phyloP scores from a whole-genome alignment of 805 yeast species.

The Saccharomycopsis sp. region DNA sequence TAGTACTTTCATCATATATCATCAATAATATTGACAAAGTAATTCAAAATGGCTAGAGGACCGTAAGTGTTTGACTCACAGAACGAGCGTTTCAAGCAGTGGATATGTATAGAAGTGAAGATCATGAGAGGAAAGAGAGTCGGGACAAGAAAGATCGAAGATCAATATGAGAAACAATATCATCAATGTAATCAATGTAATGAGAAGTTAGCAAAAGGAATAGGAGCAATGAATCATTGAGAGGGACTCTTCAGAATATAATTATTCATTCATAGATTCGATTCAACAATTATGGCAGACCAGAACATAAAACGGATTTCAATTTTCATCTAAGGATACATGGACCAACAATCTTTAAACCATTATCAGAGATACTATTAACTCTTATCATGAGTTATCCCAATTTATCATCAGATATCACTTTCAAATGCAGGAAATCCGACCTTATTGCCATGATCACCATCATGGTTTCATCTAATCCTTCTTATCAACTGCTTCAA shows the following conservation, averaged over 20 bases:
- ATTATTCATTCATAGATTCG: too few relatives aligned
- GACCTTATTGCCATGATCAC: too few relatives aligned
- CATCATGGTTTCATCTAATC: not conserved
- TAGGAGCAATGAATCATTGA: not conserved
- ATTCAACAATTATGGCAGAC: too few relatives aligned
- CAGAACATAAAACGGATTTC: too few relatives aligned
- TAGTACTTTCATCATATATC: not conserved
- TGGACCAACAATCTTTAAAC: too few relatives aligned
- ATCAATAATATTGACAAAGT: constrained; percentile 5
- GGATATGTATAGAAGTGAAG: not conserved
- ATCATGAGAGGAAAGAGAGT: not conserved
- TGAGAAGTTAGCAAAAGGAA: not conserved
- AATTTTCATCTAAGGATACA: too few relatives aligned
- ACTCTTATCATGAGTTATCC: too few relatives aligned
- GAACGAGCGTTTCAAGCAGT: not conserved
- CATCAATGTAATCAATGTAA: not conserved
- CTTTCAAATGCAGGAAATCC: too few relatives aligned
- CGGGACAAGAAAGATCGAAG: not conserved
- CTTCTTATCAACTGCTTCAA: not conserved
- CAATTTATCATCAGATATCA: too few relatives aligned
- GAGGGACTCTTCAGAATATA: too few relatives aligned
- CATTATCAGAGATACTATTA: too few relatives aligned
- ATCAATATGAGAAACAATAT: not conserved
- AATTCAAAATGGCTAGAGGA: constrained; percentile 65
- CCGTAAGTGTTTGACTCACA: constrained; percentile 41